Conservation (phyloP, 2,329 filamentous ascomycete genomes). For the Fusarium cicatricum region DNA sequence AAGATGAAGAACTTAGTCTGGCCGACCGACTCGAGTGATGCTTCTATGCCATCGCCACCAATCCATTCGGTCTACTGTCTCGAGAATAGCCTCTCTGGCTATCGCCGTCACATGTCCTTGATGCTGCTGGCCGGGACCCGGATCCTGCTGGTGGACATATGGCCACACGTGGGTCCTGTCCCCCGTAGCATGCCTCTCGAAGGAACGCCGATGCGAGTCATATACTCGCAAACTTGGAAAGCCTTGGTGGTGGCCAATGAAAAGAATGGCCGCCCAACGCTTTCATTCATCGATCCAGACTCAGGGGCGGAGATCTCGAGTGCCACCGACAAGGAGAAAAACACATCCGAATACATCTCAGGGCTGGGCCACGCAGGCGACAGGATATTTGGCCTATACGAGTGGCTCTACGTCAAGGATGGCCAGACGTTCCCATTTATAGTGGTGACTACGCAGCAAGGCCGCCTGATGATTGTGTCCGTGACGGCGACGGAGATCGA, state of each 20-base stretch:
- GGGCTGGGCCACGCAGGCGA: slow-evolving; percentile 66
- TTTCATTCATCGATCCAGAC: slow-evolving; percentile 65
- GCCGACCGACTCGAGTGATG: slow-evolving; percentile 59
- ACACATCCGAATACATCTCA: slow-evolving; percentile 58
- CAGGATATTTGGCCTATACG: slow-evolving; percentile 65
- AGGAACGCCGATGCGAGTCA: slow-evolving; percentile 59
- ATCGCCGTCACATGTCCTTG: slow-evolving; percentile 52
- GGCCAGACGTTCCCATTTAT: slow-evolving; percentile 69
- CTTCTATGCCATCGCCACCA: slow-evolving; percentile 54
- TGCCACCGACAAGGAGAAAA: slow-evolving; percentile 53
- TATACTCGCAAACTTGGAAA: slow-evolving; percentile 63
- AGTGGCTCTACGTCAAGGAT: slow-evolving; percentile 69
- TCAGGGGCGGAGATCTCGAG: slow-evolving; percentile 61
- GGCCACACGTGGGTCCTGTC: slow-evolving; percentile 55
- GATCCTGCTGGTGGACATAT: slow-evolving; percentile 63
- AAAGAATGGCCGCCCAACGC: slow-evolving; percentile 53
- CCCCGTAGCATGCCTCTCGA: slow-evolving; percentile 58
- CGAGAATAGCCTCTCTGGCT: slow-evolving; percentile 49
- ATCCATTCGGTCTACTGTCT: slow-evolving; percentile 59
- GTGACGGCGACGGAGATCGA: slow-evolving; percentile 45
- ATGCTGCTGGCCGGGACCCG: slow-evolving; percentile 59
- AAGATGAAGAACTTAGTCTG: slow-evolving; percentile 57
- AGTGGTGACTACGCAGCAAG: slow-evolving; percentile 64
- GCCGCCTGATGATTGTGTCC: slow-evolving; percentile 65
- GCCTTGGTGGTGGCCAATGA: slow-evolving; percentile 63